These are phyloP conservation scores for Xylaria sp. DNA, from an alignment of 2,329 filamentous ascomycete genomes.

Conservation along the genomic window DNA sequence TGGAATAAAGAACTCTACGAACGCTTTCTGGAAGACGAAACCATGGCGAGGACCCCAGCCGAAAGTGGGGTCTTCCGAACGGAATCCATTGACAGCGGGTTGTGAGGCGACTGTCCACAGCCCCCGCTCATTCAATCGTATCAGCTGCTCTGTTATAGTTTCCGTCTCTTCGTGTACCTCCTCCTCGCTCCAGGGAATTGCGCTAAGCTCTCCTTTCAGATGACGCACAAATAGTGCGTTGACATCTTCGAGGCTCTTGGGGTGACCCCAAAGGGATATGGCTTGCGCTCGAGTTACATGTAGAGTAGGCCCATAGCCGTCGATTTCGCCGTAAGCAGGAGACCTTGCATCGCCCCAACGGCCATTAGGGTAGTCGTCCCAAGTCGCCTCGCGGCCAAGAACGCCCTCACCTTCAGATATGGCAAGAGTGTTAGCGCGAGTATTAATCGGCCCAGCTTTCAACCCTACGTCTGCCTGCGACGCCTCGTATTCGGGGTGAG, in stretches of 20 bases:
- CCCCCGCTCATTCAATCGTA: constrained; percentile 80
- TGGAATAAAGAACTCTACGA: constrained; percentile 95
- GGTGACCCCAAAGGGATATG: constrained; percentile 85
- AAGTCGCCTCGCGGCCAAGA: constrained; percentile 92
- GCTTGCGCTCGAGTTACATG: constrained; percentile 90
- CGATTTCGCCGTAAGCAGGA: constrained; percentile 94
- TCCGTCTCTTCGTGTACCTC: constrained; percentile 84
- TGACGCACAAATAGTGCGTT: constrained; percentile 83
- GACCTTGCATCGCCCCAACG: constrained; percentile 94
- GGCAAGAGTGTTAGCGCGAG: constrained; percentile 84
- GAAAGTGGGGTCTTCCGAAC: constrained; percentile 80
- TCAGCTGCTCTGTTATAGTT: constrained; percentile 79
- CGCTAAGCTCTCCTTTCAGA: constrained; percentile 79
- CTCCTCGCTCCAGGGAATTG: constrained; percentile 95
- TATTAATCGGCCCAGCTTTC: constrained; percentile 78
- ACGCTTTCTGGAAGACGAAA: constrained; percentile 98
- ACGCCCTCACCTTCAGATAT: constrained; percentile 94
- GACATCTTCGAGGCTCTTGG: constrained; percentile 76
- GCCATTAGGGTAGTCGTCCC: constrained; percentile 98
- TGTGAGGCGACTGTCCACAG: constrained; percentile 99
- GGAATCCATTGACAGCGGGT: constrained; percentile 88
- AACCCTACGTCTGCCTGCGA: constrained; percentile 81
- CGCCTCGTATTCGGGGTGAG: constrained; percentile 74
- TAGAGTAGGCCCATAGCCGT: constrained; percentile 96
- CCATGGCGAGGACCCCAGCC: constrained; percentile 94